A percentile compares a stretch with the other conserved stretches of the same genome.
Evolutionary conservation across 176 grass and related monocot species (phyloP).

Genomic region (Echinochloa phyllopogon): DNA sequence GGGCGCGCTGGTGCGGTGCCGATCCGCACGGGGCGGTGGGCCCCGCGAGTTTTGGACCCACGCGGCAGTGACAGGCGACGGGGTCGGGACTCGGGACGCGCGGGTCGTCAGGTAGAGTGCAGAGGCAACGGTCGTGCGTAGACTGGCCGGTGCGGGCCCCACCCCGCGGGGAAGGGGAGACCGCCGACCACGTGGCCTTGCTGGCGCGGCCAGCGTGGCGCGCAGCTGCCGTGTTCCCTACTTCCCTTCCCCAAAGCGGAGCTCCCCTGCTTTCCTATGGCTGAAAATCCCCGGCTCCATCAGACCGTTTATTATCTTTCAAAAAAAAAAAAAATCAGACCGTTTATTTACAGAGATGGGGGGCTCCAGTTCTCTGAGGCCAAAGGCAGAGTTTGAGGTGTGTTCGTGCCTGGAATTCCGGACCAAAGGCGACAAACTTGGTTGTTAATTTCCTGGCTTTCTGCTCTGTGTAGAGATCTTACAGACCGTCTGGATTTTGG

Average conservation of each 20-base stretch:
- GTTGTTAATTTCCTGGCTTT: too few relatives aligned
- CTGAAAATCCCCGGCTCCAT: too few relatives aligned
- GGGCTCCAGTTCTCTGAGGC: too few relatives aligned
- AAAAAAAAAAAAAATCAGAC: too few relatives aligned
- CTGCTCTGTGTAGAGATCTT: too few relatives aligned
- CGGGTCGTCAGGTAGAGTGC: conserved; percentile 13
- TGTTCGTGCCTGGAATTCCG: too few relatives aligned
- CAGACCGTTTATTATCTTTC: too few relatives aligned
- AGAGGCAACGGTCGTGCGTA: conserved; percentile 45
- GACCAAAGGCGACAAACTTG: too few relatives aligned
- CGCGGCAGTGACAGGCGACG: not conserved
- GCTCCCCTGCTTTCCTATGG: too few relatives aligned
- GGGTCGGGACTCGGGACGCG: not conserved
- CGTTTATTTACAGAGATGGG: too few relatives aligned
- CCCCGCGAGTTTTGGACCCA: rapidly evolving
- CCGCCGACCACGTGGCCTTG: conserved; percentile 54
- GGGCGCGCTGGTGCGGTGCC: not conserved
- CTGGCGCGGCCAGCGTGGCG: conserved; percentile 55
- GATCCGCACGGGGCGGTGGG: not conserved
- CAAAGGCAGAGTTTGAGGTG: too few relatives aligned
- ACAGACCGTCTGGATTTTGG: too few relatives aligned
- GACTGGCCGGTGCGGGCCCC: not conserved
- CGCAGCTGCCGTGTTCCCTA: conserved; percentile 24
- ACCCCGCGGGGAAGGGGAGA: not conserved
- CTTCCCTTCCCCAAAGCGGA: not conserved